These are phyloP conservation scores for Chaetomium tenue DNA, from an alignment of 495 filamentous ascomycete genomes.

Conservation along the genomic window DNA sequence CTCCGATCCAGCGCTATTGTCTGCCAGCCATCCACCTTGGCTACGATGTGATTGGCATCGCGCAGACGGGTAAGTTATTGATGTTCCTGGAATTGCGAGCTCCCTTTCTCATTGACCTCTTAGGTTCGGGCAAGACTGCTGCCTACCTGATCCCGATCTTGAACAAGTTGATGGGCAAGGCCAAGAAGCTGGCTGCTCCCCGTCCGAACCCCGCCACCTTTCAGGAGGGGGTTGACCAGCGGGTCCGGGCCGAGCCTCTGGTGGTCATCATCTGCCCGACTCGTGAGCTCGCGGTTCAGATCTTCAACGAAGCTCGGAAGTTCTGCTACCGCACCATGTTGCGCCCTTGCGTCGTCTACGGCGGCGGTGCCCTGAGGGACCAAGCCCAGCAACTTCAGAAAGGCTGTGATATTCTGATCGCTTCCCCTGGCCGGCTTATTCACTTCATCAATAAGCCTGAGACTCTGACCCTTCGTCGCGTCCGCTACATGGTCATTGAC, in stretches of 20 bases:
- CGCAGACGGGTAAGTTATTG: constrained; percentile 77
- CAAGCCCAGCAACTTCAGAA: constrained; percentile 70
- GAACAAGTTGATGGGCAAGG: constrained; percentile 91
- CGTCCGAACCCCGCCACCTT: constrained; percentile 59
- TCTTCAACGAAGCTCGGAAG: constrained; percentile 88
- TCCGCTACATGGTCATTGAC: constrained; percentile 83
- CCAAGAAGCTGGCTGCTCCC: constrained; percentile 72
- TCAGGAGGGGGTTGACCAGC: constrained; percentile 43
- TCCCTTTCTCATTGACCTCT: not conserved
- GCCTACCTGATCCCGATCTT: constrained; percentile 88
- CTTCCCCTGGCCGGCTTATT: constrained; percentile 78
- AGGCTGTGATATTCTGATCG: constrained; percentile 88
- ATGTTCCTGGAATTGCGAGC: not conserved
- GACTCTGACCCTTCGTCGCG: constrained; percentile 68
- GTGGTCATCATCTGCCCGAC: constrained; percentile 82
- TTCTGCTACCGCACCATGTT: constrained; percentile 93
- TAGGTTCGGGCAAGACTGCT: constrained; percentile 94
- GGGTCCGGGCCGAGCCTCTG: constrained; percentile 73
- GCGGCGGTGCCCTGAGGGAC: constrained; percentile 65
- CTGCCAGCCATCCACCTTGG: constrained; percentile 72
- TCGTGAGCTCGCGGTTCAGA: constrained; percentile 87
- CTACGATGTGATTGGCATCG: constrained; percentile 79
- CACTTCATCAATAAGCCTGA: constrained; percentile 74
- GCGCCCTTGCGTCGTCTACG: constrained; percentile 87
- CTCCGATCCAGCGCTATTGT: constrained; percentile 80